These are phyloP conservation scores for Laetiporus sulphureus DNA, from an alignment of 1,284 basidiomycete genomes.

Conservation along the genomic window DNA sequence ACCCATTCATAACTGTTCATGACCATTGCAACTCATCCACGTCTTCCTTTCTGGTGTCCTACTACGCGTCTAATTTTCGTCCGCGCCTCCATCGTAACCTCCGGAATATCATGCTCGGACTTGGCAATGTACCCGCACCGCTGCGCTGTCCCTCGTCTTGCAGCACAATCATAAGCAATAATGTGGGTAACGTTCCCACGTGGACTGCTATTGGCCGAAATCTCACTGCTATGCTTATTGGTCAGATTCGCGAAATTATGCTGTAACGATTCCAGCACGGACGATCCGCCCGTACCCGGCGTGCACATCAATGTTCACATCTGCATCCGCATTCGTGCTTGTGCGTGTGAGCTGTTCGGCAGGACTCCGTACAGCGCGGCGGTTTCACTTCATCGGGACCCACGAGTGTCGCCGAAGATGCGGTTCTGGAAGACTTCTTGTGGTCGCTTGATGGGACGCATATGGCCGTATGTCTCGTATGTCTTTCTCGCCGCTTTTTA, in stretches of 20 bases:
- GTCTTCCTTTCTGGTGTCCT: constrained; percentile 9
- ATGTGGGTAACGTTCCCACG: constrained; percentile 44
- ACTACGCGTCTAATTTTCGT: constrained; percentile 8
- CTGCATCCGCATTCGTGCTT: too few relatives aligned
- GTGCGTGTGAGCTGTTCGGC: too few relatives aligned
- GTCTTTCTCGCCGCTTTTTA: too few relatives aligned
- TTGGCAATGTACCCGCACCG: constrained; percentile 2
- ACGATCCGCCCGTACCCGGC: too few relatives aligned
- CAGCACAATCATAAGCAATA: constrained; percentile 62
- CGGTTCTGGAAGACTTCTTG: too few relatives aligned
- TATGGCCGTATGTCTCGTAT: too few relatives aligned
- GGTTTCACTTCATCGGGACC: too few relatives aligned
- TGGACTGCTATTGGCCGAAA: constrained; percentile 1
- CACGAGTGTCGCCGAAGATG: too few relatives aligned
- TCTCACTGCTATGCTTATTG: constrained; percentile 5
- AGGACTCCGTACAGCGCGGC: too few relatives aligned
- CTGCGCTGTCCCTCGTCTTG: constrained; percentile 2
- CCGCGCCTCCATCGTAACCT: not conserved
- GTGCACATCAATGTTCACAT: too few relatives aligned
- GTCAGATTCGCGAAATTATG: constrained; percentile 49
- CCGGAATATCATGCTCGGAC: constrained; percentile 10
- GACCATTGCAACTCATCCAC: constrained; percentile 15
- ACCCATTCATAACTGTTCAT: constrained; percentile 8
- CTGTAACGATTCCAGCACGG: constrained; percentile 27
- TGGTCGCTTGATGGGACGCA: too few relatives aligned